A percentile compares a stretch with the other conserved stretches of the same genome.
These are phyloP conservation scores for Lasiosphaeria miniovina DNA, from an alignment of 495 filamentous ascomycete species.

Conservation along the genomic window DNA sequence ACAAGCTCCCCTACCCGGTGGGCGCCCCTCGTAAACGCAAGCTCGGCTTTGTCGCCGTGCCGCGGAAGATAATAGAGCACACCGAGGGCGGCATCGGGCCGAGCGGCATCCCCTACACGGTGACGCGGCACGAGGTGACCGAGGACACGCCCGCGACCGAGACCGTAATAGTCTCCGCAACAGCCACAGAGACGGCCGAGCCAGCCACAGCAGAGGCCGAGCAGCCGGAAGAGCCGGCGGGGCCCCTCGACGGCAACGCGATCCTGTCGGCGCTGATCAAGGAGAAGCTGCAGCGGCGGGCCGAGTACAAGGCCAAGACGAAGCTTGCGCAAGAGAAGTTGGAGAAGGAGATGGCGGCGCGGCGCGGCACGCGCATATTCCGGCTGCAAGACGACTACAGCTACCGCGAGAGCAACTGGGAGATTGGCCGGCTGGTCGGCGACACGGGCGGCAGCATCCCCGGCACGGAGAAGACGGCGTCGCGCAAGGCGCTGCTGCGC, in stretches of 20 bases:
- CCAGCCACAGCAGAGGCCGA: not conserved
- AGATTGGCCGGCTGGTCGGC: conserved; percentile 61
- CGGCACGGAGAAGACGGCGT: conserved; percentile 28
- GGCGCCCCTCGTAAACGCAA: conserved; percentile 66
- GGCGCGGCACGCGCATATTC: conserved; percentile 38
- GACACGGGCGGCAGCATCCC: conserved; percentile 23
- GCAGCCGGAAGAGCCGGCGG: not conserved
- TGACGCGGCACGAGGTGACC: conserved; percentile 38
- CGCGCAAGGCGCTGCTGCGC: conserved; percentile 30
- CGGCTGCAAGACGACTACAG: conserved; percentile 67
- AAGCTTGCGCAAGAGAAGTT: conserved; percentile 17
- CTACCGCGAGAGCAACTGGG: conserved; percentile 81
- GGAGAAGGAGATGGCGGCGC: conserved; percentile 22
- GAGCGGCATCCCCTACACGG: conserved; percentile 43
- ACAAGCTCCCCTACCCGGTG: conserved; percentile 67
- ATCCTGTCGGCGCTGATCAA: conserved; percentile 32
- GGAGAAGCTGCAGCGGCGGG: conserved; percentile 36
- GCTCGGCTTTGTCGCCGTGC: conserved; percentile 62
- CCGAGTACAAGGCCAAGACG: conserved; percentile 34
- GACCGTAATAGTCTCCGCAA: not conserved
- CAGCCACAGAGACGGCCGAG: conserved; percentile 4
- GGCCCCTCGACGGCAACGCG: conserved; percentile 19
- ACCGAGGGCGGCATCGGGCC: conserved; percentile 30
- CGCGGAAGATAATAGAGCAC: conserved; percentile 23
- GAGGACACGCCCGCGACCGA: conserved; percentile 10